phyloP scores from a whole-genome alignment of 345 rosid genomes.

The Bruguiera gymnorhiza region DNA sequence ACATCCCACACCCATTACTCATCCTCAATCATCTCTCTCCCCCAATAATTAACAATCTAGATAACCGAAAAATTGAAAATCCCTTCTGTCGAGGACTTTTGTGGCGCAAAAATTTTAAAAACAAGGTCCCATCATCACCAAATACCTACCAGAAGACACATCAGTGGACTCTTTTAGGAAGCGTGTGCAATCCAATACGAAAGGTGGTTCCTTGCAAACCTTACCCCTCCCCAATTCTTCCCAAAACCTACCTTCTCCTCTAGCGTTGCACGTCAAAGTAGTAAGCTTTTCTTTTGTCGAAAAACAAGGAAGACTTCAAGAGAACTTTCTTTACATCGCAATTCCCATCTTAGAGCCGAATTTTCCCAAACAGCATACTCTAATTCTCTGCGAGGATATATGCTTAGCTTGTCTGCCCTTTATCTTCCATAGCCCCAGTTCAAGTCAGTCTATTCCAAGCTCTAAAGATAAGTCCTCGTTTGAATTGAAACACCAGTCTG shows the following conservation, averaged over 20 bases:
- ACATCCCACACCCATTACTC: background rate
- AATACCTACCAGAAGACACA: slow-evolving; percentile 15
- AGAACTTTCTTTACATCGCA: background rate
- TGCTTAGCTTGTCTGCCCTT: slow-evolving; percentile 16
- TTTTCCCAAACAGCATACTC: slow-evolving; percentile 17
- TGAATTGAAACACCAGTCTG: slow-evolving; percentile 9
- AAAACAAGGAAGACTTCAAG: slow-evolving; percentile 3
- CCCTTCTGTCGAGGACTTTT: slow-evolving; percentile 6
- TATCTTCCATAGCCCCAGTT: background rate
- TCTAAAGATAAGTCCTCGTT: slow-evolving; percentile 4
- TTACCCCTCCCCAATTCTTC: slow-evolving; percentile 5
- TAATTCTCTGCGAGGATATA: slow-evolving; percentile 13
- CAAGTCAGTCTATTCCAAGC: slow-evolving; percentile 18
- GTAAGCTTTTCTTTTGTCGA: background rate
- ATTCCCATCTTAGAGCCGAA: slow-evolving; percentile 7
- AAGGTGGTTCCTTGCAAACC: slow-evolving; percentile 8
- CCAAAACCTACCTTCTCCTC: background rate
- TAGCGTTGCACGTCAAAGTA: background rate
- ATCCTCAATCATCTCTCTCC: background rate
- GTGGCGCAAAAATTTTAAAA: slow-evolving; percentile 20
- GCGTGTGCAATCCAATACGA: background rate
- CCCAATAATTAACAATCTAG: background rate
- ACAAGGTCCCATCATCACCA: slow-evolving; percentile 24
- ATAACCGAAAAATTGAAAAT: slow-evolving; percentile 10
- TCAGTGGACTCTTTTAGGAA: slow-evolving; percentile 5